A percentile compares a stretch with the other conserved stretches of the same genome.
Evolutionary conservation across 768 basidiomycete genomes (phyloP).

Genomic region (Boletellus ananiceps): DNA sequence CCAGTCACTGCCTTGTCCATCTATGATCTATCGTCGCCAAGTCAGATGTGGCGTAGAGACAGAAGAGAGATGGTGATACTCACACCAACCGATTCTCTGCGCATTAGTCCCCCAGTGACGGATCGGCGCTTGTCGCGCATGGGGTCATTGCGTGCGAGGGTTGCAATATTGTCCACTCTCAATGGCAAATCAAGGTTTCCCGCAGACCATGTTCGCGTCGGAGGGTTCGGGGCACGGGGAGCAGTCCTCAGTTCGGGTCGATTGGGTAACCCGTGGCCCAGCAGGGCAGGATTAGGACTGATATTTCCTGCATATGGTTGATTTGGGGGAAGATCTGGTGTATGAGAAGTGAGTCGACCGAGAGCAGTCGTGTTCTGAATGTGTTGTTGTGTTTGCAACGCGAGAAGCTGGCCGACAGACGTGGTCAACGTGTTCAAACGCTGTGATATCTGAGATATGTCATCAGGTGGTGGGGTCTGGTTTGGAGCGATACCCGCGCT

Average conservation of each 20-base stretch:
- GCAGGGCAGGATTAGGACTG: slow-evolving; percentile 34
- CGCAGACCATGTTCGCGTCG: slow-evolving; percentile 81
- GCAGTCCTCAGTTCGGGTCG: slow-evolving; percentile 60
- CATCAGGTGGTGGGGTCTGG: slow-evolving; percentile 62
- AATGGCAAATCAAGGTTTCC: slow-evolving; percentile 73
- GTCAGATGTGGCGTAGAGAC: slow-evolving; percentile 11
- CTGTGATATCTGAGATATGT: slow-evolving; percentile 71
- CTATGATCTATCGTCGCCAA: slow-evolving; percentile 42
- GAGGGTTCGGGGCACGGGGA: slow-evolving; percentile 61
- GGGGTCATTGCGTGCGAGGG: slow-evolving; percentile 36
- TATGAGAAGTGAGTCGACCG: slow-evolving; percentile 31
- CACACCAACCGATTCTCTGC: slow-evolving; percentile 74
- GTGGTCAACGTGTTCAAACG: slow-evolving; percentile 75
- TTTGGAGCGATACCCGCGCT: slow-evolving; percentile 69
- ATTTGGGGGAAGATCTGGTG: slow-evolving; percentile 45
- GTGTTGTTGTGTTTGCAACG: slow-evolving; percentile 70
- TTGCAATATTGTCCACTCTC: slow-evolving; percentile 42
- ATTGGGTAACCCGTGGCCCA: slow-evolving; percentile 60
- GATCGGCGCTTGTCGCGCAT: slow-evolving; percentile 73
- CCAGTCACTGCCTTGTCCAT: slow-evolving; percentile 54
- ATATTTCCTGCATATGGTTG: slow-evolving; percentile 36
- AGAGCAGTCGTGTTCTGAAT: slow-evolving; percentile 43
- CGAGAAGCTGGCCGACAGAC: slow-evolving; percentile 81
- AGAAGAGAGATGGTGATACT: slow-evolving; percentile 25
- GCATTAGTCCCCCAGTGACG: slow-evolving; percentile 54